phyloP scores from a whole-genome alignment of 345 rosid species.

The Corchorus olitorius region DNA sequence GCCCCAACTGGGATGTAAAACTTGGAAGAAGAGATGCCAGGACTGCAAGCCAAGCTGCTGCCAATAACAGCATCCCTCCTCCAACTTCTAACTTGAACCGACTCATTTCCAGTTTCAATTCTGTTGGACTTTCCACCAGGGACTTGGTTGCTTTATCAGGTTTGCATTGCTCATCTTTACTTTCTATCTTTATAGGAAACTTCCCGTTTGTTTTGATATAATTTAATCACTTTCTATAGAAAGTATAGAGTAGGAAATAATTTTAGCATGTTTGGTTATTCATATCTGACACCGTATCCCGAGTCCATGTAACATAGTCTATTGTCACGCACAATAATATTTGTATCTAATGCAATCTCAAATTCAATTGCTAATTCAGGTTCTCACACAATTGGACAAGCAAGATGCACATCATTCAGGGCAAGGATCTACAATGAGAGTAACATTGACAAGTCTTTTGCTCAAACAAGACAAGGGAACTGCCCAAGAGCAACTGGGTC shows the following conservation, averaged over 20 bases:
- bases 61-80: slow-evolving; percentile 70
- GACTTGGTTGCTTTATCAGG: slow-evolving; percentile 90
- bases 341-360: not conserved
- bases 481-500: slow-evolving; percentile 58
- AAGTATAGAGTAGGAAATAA: too few species aligned
- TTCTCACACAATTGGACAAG: slow-evolving; percentile 77
- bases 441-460: slow-evolving; percentile 66
- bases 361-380: slow-evolving; percentile 38
- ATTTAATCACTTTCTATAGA: too few species aligned
- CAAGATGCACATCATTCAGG: slow-evolving; percentile 69
- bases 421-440: slow-evolving; percentile 65
- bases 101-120: slow-evolving; percentile 55
- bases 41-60: slow-evolving; percentile 77
- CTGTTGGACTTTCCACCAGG: slow-evolving; percentile 67
- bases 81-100: slow-evolving; percentile 62
- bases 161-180: slow-evolving; percentile 26
- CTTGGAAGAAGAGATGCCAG: slow-evolving; percentile 87
- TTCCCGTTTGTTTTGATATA: too few species aligned
- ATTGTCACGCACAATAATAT: too few species aligned
- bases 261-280: too few species aligned
- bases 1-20: slow-evolving; percentile 77
- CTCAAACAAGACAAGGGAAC: slow-evolving; percentile 36
- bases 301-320: too few species aligned
- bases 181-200: too few species aligned
- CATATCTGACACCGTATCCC: too few species aligned